Conservation (phyloP, 2,329 filamentous ascomycete species). For the Aspergillus pseudonomiae region DNA sequence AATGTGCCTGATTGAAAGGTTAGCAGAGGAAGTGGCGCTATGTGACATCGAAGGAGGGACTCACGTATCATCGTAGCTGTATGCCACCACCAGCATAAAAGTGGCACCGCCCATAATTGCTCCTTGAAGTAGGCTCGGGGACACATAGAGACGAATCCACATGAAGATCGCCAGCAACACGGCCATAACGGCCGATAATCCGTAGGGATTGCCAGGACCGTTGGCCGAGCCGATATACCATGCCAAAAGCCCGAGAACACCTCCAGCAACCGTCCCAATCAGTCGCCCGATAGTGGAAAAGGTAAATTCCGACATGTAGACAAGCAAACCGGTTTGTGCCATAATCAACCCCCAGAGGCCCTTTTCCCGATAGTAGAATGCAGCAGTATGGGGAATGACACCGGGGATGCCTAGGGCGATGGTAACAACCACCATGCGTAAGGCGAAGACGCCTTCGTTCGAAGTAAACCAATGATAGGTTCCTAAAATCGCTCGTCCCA, state of each 20-base stretch:
- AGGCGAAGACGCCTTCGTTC: slow-evolving; percentile 49
- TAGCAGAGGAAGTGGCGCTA: not conserved
- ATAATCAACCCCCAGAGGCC: slow-evolving; percentile 58
- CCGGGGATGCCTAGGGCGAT: slow-evolving; percentile 49
- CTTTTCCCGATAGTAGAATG: slow-evolving; percentile 57
- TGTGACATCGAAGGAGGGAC: slow-evolving; percentile 20
- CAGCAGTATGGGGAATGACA: slow-evolving; percentile 46
- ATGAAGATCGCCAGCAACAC: slow-evolving; percentile 36
- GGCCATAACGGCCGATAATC: slow-evolving; percentile 48
- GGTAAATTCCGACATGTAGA: slow-evolving; percentile 57
- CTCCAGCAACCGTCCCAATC: slow-evolving; percentile 52
- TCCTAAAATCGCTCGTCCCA: slow-evolving; percentile 32
- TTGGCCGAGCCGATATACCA: slow-evolving; percentile 58
- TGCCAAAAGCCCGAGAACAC: slow-evolving; percentile 50
- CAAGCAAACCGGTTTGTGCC: slow-evolving; percentile 52
- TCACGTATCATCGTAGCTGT: slow-evolving; percentile 52
- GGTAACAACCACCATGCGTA: slow-evolving; percentile 54
- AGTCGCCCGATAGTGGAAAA: slow-evolving; percentile 49
- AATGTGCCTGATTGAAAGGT: slow-evolving; percentile 38
- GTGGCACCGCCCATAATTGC: slow-evolving; percentile 48
- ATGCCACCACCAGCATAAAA: slow-evolving; percentile 50
- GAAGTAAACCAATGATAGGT: slow-evolving; percentile 47
- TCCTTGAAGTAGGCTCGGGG: slow-evolving; percentile 35
- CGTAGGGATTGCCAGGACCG: slow-evolving; percentile 55
- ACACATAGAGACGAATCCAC: slow-evolving; percentile 39